Evolutionary conservation across 2,329 filamentous ascomycete genomes (phyloP).

Genomic region (Venturia aucupariae): DNA sequence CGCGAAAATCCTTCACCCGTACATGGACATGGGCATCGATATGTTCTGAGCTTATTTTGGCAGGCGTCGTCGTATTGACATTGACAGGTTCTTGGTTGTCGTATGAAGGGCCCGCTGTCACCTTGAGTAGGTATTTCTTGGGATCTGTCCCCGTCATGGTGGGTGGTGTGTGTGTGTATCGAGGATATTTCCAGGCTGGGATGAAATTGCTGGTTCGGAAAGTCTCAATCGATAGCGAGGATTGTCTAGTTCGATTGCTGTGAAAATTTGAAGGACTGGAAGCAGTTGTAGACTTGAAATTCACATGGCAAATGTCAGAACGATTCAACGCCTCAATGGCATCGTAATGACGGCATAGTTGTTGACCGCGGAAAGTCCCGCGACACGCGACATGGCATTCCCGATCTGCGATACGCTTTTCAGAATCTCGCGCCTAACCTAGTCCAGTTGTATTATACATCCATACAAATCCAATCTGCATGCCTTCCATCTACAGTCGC

Average conservation of each 20-base stretch:
- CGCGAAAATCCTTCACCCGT: slow-evolving; percentile 57
- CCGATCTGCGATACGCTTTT: neutral
- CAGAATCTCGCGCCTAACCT: neutral
- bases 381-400: neutral
- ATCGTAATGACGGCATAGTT: neutral
- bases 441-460: neutral
- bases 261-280: neutral
- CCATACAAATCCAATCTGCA: neutral
- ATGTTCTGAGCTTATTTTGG: slow-evolving; percentile 53
- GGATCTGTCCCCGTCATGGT: neutral
- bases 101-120: slow-evolving; percentile 74
- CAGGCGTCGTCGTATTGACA: slow-evolving; percentile 60
- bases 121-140: slow-evolving; percentile 64
- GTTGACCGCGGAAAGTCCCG: too few relatives aligned
- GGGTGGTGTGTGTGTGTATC: neutral
- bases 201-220: neutral
- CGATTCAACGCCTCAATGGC: neutral
- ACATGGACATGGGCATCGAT: slow-evolving; percentile 63
- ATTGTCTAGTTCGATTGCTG: neutral
- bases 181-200: neutral
- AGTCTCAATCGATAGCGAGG: neutral
- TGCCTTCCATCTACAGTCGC: slow-evolving; percentile 48
- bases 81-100: slow-evolving; percentile 60
- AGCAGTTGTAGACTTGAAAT: neutral
- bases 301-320: neutral